Base-by-base conservation (phyloP, 225 moss, liverwort and hornwort genomes). In the Anthoceros angustus region DNA sequence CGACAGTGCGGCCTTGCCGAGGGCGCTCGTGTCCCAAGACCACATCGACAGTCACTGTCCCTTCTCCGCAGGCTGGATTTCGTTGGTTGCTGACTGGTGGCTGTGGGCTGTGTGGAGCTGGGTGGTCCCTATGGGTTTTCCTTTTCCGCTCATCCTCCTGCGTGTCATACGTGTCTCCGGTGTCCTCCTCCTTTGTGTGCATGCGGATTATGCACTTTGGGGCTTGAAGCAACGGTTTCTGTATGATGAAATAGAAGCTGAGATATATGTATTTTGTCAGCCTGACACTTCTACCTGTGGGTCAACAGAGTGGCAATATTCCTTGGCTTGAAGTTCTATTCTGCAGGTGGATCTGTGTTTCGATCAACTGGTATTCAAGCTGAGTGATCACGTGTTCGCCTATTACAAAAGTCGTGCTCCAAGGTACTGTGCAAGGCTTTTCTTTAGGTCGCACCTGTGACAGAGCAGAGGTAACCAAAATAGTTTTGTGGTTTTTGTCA, bases 171-270 rank as follows among this genome's bases (percentile, higher is more conserved):
- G n/a, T n/a, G n/a, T n/a, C n/a, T n/a, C n/a, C n/a, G n/a, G n/a
- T n/a, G n/a, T n/a, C n/a, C n/a, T n/a, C n/a, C n/a, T n/a, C n/a
- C n/a, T n/a, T n/a, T n/a, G n/a, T n/a, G n/a, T n/a, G n/a, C n/a
- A n/a, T 62, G 90, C 87, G 63, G 88, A 95, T 69, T 77, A 90
- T 76, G 85, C 94, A 40, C 82, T 95, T 15, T 83, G 86, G 69
- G 76, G 75, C 16, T 38, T 95, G 68, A 95, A 90, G 68, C 94
- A 95, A 72, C 77, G 94, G 2, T 90, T 95, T 70, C 80, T 95
- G 16, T 95, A 88, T 61, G 94, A 95, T 69, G 94, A 95, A 71
- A 86, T 95, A 69, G 94, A 95, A 78, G 94, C 94, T 0, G 94
- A 95, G 94, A 90, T 95, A 74, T 63, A 10, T 45, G 50, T 25